A percentile compares a stretch with the other conserved stretches of the same genome.
Evolutionary conservation across 1,139 yeast genomes (phyloP).

Genomic region (Sugiyamaella novakii): DNA sequence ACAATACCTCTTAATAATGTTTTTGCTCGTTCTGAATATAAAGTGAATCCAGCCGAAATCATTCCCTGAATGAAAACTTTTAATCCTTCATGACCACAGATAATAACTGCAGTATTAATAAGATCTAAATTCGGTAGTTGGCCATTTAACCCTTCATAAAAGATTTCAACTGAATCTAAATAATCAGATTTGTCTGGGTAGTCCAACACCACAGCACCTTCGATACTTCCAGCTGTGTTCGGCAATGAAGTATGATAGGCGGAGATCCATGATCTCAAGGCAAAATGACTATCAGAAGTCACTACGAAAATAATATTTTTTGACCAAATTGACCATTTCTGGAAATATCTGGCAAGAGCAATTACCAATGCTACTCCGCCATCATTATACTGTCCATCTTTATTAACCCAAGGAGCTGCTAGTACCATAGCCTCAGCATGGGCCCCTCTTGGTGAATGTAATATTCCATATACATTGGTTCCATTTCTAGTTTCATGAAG

Average conservation of each 20-base stretch:
- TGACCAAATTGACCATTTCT: slow-evolving; percentile 91
- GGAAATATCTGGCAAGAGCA: slow-evolving; percentile 76
- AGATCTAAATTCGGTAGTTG: slow-evolving; percentile 93
- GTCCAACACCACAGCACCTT: slow-evolving; percentile 86
- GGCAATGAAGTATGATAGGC: slow-evolving; percentile 89
- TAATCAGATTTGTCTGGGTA: slow-evolving; percentile 62
- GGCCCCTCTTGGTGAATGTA: slow-evolving; percentile 94
- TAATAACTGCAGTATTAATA: slow-evolving; percentile 72
- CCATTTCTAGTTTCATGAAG: slow-evolving; percentile 45
- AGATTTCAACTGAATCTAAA: slow-evolving; percentile 72
- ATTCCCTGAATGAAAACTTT: slow-evolving; percentile 66
- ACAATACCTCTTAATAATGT: slow-evolving; percentile 66
- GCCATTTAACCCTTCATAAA: slow-evolving; percentile 90
- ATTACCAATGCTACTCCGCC: slow-evolving; percentile 80
- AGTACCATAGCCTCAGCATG: slow-evolving; percentile 94
- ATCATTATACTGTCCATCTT: slow-evolving; percentile 59
- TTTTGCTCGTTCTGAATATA: slow-evolving; percentile 56
- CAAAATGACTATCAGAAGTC: slow-evolving; percentile 68
- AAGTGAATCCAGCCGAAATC: slow-evolving; percentile 24
- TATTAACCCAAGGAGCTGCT: slow-evolving; percentile 82
- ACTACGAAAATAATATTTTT: slow-evolving; percentile 87
- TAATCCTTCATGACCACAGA: slow-evolving; percentile 75
- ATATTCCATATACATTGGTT: slow-evolving; percentile 72
- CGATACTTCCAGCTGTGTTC: slow-evolving; percentile 92
- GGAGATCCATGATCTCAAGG: slow-evolving; percentile 87